These are phyloP conservation scores for Geoglossum glabrum DNA, from an alignment of 495 filamentous ascomycete genomes.

Conservation along the genomic window DNA sequence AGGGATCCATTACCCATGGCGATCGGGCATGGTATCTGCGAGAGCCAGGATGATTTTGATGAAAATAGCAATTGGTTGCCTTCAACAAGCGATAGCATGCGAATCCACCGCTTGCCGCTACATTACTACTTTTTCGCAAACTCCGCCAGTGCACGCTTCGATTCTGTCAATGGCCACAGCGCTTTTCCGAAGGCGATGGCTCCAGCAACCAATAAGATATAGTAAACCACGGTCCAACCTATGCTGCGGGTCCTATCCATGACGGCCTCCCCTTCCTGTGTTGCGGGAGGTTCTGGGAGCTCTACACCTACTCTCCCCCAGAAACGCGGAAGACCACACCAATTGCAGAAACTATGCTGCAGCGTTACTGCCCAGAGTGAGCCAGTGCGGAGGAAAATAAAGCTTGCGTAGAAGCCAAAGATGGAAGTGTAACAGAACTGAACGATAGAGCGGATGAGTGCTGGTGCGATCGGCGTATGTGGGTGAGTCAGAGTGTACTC, in stretches of 20 bases:
- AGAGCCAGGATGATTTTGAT: background rate
- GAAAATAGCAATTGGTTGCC: background rate
- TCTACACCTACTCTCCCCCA: slow-evolving; percentile 50
- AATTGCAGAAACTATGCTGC: slow-evolving; percentile 83
- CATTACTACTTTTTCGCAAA: slow-evolving; percentile 11
- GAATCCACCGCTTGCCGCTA: background rate
- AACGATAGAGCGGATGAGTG: slow-evolving; percentile 48
- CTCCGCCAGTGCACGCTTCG: slow-evolving; percentile 24
- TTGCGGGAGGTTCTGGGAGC: slow-evolving; percentile 14
- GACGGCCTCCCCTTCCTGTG: slow-evolving; percentile 2
- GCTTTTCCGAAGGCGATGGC: slow-evolving; percentile 44
- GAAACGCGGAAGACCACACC: slow-evolving; percentile 68
- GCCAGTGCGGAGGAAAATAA: slow-evolving; percentile 74
- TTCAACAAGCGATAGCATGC: background rate
- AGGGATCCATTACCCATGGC: background rate
- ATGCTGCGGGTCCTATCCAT: slow-evolving; percentile 17
- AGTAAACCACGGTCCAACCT: slow-evolving; percentile 60
- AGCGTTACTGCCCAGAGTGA: slow-evolving; percentile 50
- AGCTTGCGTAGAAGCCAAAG: slow-evolving; percentile 84
- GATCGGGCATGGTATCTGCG: background rate
- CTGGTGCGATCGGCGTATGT: slow-evolving; percentile 34
- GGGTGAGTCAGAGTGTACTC: slow-evolving; percentile 77
- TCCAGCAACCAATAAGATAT: slow-evolving; percentile 49
- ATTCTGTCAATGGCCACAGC: slow-evolving; percentile 58
- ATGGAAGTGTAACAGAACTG: slow-evolving; percentile 86